A percentile compares a stretch with the other conserved stretches of the same genome.
Evolutionary conservation across 257 asterid species (phyloP).

Genomic region (Handroanthus guayacan): DNA sequence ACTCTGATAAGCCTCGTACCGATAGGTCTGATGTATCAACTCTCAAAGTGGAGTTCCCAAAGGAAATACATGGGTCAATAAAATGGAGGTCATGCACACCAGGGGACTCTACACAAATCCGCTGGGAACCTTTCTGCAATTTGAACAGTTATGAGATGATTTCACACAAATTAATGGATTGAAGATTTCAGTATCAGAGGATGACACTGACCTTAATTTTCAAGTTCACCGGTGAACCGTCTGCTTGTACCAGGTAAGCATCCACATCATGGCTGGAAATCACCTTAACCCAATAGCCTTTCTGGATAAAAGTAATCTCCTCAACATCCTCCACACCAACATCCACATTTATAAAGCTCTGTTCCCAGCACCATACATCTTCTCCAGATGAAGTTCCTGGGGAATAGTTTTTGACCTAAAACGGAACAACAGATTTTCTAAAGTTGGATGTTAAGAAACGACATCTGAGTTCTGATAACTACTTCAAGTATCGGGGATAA

Average conservation of each 20-base stretch:
- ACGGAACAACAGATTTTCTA: constrained; percentile 32
- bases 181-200: constrained; percentile 26
- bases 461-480: not conserved
- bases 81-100: constrained; percentile 95
- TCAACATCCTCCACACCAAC: constrained; percentile 83
- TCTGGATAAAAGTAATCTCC: constrained; percentile 79
- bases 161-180: constrained; percentile 34
- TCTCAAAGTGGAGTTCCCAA: constrained; percentile 71
- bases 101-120: constrained; percentile 76
- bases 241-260: constrained; percentile 70
- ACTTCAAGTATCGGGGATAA: constrained; percentile 23
- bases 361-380: constrained; percentile 98
- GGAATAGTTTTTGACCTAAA: constrained; percentile 66
- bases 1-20: constrained; percentile 52
- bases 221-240: constrained; percentile 61
- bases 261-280: constrained; percentile 88
- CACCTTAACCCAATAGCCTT: constrained; percentile 82
- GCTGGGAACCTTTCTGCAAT: constrained; percentile 90
- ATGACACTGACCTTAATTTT: constrained; percentile 69
- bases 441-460: not conserved
- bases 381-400: constrained; percentile 57
- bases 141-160: constrained; percentile 34
- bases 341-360: constrained; percentile 59
- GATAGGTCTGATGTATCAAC: constrained; percentile 72
- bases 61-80: constrained; percentile 77